Conservation (phyloP, 176 grass and related monocot genomes). For the Miscanthus lutarioriparius region DNA sequence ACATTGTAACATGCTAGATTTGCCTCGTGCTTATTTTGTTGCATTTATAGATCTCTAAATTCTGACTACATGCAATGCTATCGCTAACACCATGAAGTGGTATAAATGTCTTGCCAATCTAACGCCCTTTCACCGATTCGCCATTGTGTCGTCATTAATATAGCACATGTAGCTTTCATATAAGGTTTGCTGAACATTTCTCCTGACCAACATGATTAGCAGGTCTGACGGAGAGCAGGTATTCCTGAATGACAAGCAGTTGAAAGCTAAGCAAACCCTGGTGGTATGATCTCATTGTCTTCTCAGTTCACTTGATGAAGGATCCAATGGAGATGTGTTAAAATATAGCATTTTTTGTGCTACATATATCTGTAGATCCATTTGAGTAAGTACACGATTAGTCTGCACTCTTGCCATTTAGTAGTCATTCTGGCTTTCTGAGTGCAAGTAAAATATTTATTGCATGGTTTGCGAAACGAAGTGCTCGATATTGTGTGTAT, state of each 20-base stretch:
- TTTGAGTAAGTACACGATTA: background rate
- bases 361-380: background rate
- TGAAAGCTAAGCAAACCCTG: conserved; percentile 68
- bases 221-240: conserved; percentile 72
- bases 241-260: conserved; percentile 67
- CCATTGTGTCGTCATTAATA: background rate
- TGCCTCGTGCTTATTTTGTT: too few relatives aligned
- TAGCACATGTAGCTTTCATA: background rate
- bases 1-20: too few relatives aligned
- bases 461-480: too few relatives aligned
- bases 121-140: too few relatives aligned
- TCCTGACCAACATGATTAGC: background rate
- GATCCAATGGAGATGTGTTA: conserved; percentile 9
- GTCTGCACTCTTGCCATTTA: background rate
- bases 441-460: too few relatives aligned
- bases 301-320: conserved; percentile 32
- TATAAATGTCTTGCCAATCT: too few relatives aligned
- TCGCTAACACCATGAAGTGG: too few relatives aligned
- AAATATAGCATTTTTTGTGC: conserved; percentile 23
- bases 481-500: too few relatives aligned
- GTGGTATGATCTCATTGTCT: conserved; percentile 47
- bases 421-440: too few relatives aligned
- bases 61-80: too few relatives aligned
- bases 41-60: too few relatives aligned
- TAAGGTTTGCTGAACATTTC: background rate